Evolutionary conservation across 441 rosid genomes (phyloP), one percentile per base, ranked within the genome.

Genomic region (Omphalea diandra): DNA sequence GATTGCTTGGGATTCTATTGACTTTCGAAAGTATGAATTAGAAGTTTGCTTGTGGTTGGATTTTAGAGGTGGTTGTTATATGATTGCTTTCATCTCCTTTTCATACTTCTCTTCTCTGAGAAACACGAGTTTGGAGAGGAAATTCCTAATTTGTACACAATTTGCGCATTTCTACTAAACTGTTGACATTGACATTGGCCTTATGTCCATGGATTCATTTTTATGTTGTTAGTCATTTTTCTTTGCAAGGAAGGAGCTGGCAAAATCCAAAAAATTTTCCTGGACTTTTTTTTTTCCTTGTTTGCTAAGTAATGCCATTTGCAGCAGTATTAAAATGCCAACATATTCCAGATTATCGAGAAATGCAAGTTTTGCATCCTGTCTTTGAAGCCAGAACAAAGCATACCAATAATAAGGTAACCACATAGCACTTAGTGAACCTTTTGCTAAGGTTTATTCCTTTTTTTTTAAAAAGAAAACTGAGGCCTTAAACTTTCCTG

Each of bases 321-420:
- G 68, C 35, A 59, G 38, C 26, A 35, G 22, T 54, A 26, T 35
- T 43, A 20, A 65, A 59, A 63, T 65, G 2, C 31, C 29, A 58
- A 38, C 52, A 49, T 82, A 49, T 72, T 73, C 68, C 91, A 92
- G 97, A 90, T 90, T 68, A 84, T 90, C 33, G 93, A 90, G 79
- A 94, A 90, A 69, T 83, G 89, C 88, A 92, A 88, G 81, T 83
- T 84, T 70, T 87, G 78, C 65, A 80, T 88, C 70, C 96, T 92
- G 69, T 88, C 94, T 60, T 69, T 81, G 77, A 92, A 85, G 84
- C 85, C 89, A 40, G 88, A 85, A 60, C 83, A 82, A 81, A 80
- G 91, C 79, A 72, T 76, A 73, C 79, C 83, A 58, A 75, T 90
- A 69, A 71, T 87, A 70, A 83, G 91, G 97, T 90, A 80, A 78